These are phyloP conservation scores for Dactylonectria macrodidyma DNA, from an alignment of 2,329 filamentous ascomycete genomes.

Conservation along the genomic window DNA sequence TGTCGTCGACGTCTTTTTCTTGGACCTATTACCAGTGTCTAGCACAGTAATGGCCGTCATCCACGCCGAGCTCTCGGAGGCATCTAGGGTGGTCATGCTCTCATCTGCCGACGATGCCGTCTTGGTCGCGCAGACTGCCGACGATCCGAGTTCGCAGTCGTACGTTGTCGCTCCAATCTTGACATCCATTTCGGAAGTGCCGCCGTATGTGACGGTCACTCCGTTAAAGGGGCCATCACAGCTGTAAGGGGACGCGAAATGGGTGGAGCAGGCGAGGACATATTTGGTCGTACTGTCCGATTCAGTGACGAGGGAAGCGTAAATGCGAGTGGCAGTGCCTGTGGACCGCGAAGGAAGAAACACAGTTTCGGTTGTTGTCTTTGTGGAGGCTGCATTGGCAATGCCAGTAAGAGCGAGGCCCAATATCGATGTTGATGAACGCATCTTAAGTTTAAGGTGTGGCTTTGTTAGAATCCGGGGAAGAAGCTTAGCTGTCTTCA, in stretches of 20 bases:
- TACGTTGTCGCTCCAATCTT: constrained; percentile 38
- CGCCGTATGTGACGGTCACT: constrained; percentile 39
- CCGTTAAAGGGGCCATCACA: constrained; percentile 43
- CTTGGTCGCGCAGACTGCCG: constrained; percentile 36
- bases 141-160: constrained; percentile 31
- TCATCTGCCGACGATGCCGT: background rate
- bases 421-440: background rate
- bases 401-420: constrained; percentile 21
- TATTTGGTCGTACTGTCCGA: constrained; percentile 40
- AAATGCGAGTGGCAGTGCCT: constrained; percentile 39
- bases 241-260: constrained; percentile 33
- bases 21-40: constrained; percentile 25
- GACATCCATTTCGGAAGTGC: constrained; percentile 29
- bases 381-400: constrained; percentile 24
- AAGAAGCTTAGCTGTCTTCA: background rate
- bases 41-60: constrained; percentile 43
- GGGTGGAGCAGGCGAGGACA: constrained; percentile 43
- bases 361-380: constrained; percentile 33
- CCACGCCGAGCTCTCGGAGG: constrained; percentile 33
- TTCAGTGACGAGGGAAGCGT: constrained; percentile 44
- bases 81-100: constrained; percentile 30
- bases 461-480: background rate
- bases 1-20: constrained; percentile 3
- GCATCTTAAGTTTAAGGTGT: constrained; percentile 12
- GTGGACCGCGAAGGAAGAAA: constrained; percentile 37